Evolutionary conservation across 768 basidiomycete genomes (phyloP).

Genomic region (Phaffia australis): DNA sequence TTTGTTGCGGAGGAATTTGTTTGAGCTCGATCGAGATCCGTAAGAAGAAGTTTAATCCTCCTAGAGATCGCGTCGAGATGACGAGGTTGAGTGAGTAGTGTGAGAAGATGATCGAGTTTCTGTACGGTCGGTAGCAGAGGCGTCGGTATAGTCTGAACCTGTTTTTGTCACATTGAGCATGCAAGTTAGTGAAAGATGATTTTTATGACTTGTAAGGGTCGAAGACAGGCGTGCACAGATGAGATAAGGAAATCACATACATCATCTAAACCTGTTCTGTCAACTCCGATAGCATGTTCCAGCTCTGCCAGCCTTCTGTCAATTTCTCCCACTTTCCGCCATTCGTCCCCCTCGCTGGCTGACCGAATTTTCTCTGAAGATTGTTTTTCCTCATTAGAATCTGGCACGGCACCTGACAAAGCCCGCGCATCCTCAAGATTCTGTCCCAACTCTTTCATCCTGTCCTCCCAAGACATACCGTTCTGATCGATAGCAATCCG

Average conservation of each 20-base stretch:
- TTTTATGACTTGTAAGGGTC: not conserved
- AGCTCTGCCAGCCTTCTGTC: conserved; percentile 74
- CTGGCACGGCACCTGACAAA: conserved; percentile 11
- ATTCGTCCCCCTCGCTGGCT: conserved; percentile 9
- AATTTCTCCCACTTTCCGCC: conserved; percentile 51
- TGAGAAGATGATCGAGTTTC: conserved; percentile 72
- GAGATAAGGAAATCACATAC: conserved; percentile 42
- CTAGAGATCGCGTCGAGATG: conserved; percentile 93
- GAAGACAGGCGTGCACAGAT: not conserved
- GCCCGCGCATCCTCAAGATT: conserved; percentile 22
- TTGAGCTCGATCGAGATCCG: conserved; percentile 76
- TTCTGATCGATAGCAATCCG: conserved; percentile 51
- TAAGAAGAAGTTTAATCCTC: conserved; percentile 78
- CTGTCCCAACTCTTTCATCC: conserved; percentile 26
- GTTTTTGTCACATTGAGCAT: not conserved
- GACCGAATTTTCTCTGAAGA: conserved; percentile 26
- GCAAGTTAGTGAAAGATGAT: not conserved
- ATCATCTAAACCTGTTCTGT: conserved; percentile 69
- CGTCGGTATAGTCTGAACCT: conserved; percentile 38
- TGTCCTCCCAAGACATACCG: conserved; percentile 38
- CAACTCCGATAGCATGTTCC: conserved; percentile 71
- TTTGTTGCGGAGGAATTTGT: conserved; percentile 29
- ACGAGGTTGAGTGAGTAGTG: conserved; percentile 82
- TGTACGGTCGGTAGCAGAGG: conserved; percentile 65
- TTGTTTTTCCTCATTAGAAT: conserved; percentile 25